Evolutionary conservation across 495 filamentous ascomycete species (phyloP).

Genomic region (Halenospora varia): DNA sequence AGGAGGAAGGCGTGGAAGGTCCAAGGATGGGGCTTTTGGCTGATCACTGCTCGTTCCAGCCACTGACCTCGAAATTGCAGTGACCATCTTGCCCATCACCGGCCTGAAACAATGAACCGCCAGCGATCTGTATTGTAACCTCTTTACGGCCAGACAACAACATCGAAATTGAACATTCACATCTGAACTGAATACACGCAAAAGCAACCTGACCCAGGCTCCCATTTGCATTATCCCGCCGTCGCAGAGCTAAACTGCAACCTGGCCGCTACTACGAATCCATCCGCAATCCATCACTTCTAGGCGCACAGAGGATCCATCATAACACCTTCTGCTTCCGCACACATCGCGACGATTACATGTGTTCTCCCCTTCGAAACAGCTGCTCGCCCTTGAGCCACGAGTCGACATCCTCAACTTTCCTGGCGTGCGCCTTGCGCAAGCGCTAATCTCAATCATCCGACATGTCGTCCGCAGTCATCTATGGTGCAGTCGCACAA

Average conservation of each 20-base stretch:
- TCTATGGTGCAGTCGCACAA: constrained; percentile 12
- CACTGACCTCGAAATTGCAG: background rate
- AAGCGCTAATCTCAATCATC: background rate
- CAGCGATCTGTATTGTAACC: background rate
- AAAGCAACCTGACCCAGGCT: background rate
- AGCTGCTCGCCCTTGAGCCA: constrained; percentile 26
- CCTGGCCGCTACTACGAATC: background rate
- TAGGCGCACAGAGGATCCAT: background rate
- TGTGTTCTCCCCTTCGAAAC: constrained; percentile 18
- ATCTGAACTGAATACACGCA: background rate
- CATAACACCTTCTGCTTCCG: background rate
- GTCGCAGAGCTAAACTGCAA: background rate
- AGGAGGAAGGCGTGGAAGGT: too few relatives aligned
- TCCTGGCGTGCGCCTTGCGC: background rate
- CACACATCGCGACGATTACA: constrained; percentile 18
- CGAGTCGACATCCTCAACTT: constrained; percentile 7
- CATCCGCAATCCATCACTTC: background rate
- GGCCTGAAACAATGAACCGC: background rate
- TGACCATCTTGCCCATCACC: background rate
- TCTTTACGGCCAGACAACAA: background rate
- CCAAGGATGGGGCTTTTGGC: background rate
- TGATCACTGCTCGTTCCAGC: background rate
- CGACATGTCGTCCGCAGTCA: constrained; percentile 17
- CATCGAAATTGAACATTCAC: background rate
- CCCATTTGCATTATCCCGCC: background rate